Conservation (phyloP, 176 grass and related monocot genomes). For the Lolium multiflorum region DNA sequence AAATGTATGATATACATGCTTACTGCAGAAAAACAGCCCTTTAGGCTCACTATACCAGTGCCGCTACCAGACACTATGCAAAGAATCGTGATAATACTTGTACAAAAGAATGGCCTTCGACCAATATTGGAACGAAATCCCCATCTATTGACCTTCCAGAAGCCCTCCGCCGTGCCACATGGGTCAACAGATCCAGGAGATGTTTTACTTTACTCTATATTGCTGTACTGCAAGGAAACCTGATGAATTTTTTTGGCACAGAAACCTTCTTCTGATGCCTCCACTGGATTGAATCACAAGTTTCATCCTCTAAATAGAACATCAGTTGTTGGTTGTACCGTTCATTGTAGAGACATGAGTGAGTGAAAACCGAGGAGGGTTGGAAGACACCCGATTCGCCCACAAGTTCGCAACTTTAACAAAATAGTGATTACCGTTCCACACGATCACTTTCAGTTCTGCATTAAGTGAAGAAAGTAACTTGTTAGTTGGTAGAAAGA, state of each 20-base stretch:
- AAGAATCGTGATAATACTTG: constrained; percentile 20
- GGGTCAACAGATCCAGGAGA: neutral
- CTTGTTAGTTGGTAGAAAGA: constrained; percentile 11
- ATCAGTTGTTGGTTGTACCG: neutral
- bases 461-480: constrained; percentile 20
- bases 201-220: neutral
- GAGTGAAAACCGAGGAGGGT: constrained; percentile 47
- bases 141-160: constrained; percentile 13
- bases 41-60: constrained; percentile 9
- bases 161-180: neutral
- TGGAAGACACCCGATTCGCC: constrained; percentile 55
- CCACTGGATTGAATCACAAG: neutral
- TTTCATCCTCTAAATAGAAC: constrained; percentile 11
- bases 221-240: neutral
- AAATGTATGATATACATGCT: neutral
- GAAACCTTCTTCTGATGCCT: constrained; percentile 16
- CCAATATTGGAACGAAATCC: neutral
- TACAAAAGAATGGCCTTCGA: constrained; percentile 45
- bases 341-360: neutral
- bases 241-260: neutral
- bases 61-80: constrained; percentile 11
- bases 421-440: constrained; percentile 61
- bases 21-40: neutral
- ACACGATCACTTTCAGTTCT: constrained; percentile 55
- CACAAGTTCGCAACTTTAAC: constrained; percentile 68